Conservation (phyloP, 139 green algal genomes). For the Tetradesmus obliquus region DNA sequence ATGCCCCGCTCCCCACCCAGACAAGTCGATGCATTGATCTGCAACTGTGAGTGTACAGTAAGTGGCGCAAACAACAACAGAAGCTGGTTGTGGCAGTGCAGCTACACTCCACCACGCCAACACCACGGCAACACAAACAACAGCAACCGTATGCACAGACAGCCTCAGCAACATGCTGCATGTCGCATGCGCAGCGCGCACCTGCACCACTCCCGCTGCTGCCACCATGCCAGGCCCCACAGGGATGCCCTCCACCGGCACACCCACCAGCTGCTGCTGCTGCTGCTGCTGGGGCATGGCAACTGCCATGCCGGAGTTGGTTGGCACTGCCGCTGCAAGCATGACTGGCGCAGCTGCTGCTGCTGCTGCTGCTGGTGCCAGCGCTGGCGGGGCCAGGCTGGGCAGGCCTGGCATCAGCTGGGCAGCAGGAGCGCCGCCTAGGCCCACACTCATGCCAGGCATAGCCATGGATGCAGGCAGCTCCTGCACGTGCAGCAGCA, state of each 20-base stretch:
- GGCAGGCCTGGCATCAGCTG: not conserved
- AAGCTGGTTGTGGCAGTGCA: not conserved
- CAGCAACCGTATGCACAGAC: too few relatives aligned
- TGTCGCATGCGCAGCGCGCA: not conserved
- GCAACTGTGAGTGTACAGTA: not conserved
- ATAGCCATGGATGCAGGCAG: slow-evolving; percentile 10
- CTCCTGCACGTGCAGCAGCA: not conserved
- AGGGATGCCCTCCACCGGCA: slow-evolving; percentile 19
- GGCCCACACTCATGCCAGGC: not conserved
- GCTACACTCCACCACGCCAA: too few relatives aligned
- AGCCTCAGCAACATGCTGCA: not conserved
- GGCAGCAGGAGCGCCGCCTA: not conserved
- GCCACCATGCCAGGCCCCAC: not conserved
- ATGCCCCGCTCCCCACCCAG: too few relatives aligned
- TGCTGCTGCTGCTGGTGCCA: slow-evolving; percentile 15
- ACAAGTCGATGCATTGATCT: too few relatives aligned
- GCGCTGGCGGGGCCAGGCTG: slow-evolving; percentile 13
- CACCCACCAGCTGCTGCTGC: slow-evolving; percentile 6
- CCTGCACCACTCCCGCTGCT: slow-evolving; percentile 18
- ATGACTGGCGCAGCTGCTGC: not conserved
- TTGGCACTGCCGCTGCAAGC: not conserved
- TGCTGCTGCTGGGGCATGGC: not conserved
- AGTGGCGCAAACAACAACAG: too few relatives aligned
- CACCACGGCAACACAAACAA: too few relatives aligned
- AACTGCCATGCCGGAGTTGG: not conserved